Evolutionary conservation across 352 stramenopile genomes (phyloP), one percentile per base, ranked within the genome.

Genomic region (Halophytophthora batemanensis): DNA sequence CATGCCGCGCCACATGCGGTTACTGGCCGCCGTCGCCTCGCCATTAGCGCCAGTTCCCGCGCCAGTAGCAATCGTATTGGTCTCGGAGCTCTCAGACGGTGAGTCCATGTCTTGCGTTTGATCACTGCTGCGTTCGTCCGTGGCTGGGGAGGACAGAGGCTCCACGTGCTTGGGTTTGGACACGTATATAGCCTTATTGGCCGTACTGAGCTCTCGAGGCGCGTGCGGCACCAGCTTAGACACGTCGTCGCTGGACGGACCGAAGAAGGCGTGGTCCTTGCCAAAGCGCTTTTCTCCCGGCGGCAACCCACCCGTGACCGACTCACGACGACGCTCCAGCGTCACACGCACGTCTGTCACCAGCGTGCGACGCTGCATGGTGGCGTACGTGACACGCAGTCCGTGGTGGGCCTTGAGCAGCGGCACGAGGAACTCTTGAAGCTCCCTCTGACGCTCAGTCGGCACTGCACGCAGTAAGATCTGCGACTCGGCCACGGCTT

Each of bases 341-440:
- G 72, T 84, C n/a, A 93, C 66, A 8, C 82, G 78, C 28, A 91
- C 70, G 21, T 93, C 82, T 1, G 82, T 89, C 17, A 87, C 80
- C 1, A 93, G 56, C 13, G 82, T 90, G 40, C 76, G 78, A 22
- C 82, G 79, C 64, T 87, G 64, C 63, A 88, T 64, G 3, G 74
- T 86, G 22, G 72, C 66, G 50, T 86, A 93, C 40, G 74, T 77
- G 13, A 93, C 70, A 21, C 82, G 69, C 38, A 90, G 59, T 28
- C 72, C 71, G 33, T 81, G 79, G 36, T 89, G 70, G 8, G 79
- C 71, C 61, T 90, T 93, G 33, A 93, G 68, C 35, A 87, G 47
- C 29, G 82, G 82, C 37, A 93, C 38, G 13, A 93, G 25, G 41
- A 82, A 88, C 38, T 85, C 68, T 2, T 65, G 44, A 13, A 90